Base-by-base conservation (phyloP, 2,329 filamentous ascomycete species). In the Botryotinia calthae region DNA sequence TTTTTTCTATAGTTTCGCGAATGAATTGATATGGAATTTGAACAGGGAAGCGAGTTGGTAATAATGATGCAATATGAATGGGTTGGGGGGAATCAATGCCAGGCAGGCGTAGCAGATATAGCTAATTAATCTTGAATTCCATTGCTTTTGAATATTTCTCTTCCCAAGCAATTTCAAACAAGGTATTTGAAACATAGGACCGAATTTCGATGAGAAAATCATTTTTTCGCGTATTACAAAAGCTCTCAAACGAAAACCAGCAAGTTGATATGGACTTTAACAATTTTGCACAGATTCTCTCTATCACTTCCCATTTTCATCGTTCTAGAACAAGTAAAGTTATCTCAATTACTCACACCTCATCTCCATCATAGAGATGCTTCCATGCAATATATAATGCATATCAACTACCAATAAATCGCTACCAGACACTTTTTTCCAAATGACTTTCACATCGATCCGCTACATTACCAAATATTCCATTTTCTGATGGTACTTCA, bases 1-100 rank as follows among this genome's bases (percentile, higher is more conserved):
- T 0, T 1, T 14, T 28, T 28, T 56, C 1, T 28, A 56, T 9
- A 2, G 6, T 28, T 31, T 18, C 14, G 7, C 1, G 6, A 4
- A 56, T 8, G 0, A 56, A 8, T 56, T 0, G n/a, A 4, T 56
- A 4, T 56, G n/a, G 14, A 8, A 4, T 56, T 28, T 56, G n/a
- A 8, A 31, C 0, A 28, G n/a, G 51, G 14, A 28, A 18, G 7
- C 3, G 51, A 28, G 6, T 56, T 56, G 16, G 16, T 56, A 4
- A 56, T 56, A 18, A 5, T 2, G n/a, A 7, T 56, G n/a, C 3
- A 18, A 18, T 56, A 18, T 14, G 14, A 28, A 28, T 5, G n/a
- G 14, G 3, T 18, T 1, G n/a, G 2, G 8, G 8, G 14, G 14
- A 56, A 28, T 16, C 16, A 56, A 56, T 56, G 2, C 6, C 51